phyloP scores from a whole-genome alignment of 331 rosid species.

The Cydonia oblonga region DNA sequence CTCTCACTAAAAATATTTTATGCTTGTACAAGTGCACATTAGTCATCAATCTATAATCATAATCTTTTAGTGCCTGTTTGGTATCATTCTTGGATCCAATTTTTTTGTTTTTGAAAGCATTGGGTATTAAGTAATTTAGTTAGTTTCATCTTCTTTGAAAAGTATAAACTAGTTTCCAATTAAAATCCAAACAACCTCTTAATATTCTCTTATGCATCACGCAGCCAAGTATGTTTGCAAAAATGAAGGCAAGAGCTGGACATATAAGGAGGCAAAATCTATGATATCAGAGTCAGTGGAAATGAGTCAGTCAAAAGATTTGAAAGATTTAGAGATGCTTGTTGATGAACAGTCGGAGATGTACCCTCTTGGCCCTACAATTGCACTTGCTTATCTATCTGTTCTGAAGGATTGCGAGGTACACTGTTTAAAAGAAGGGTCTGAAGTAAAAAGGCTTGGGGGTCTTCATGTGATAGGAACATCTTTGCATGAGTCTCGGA shows the following conservation, averaged over 20 bases:
- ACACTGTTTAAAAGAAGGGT: slow-evolving; percentile 72
- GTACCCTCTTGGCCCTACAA: slow-evolving; percentile 90
- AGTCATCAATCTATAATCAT: not conserved
- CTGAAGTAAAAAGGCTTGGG: slow-evolving; percentile 84
- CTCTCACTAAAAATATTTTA: not conserved
- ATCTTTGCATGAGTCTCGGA: slow-evolving; percentile 88
- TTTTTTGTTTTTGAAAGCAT: no score
- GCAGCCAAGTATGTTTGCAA: slow-evolving; percentile 83
- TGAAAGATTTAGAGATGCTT: slow-evolving; percentile 63
- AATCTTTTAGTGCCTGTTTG: no score
- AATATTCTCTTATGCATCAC: slow-evolving; percentile 22
- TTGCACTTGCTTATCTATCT: slow-evolving; percentile 76
- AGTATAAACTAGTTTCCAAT: no score
- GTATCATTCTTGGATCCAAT: no score
- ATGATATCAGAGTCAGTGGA: slow-evolving; percentile 74
- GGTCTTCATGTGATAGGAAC: slow-evolving; percentile 98
- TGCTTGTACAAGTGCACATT: slow-evolving; percentile 3
- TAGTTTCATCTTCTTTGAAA: no score
- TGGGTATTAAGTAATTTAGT: no score
- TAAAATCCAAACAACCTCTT: not conserved
- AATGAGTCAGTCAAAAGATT: slow-evolving; percentile 64
- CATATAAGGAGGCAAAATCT: slow-evolving; percentile 70
- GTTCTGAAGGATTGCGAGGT: slow-evolving; percentile 77
- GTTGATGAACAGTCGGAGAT: slow-evolving; percentile 64
- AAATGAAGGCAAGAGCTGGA: slow-evolving; percentile 79